Conservation (phyloP, 495 filamentous ascomycete genomes). For the Letharia columbiana region DNA sequence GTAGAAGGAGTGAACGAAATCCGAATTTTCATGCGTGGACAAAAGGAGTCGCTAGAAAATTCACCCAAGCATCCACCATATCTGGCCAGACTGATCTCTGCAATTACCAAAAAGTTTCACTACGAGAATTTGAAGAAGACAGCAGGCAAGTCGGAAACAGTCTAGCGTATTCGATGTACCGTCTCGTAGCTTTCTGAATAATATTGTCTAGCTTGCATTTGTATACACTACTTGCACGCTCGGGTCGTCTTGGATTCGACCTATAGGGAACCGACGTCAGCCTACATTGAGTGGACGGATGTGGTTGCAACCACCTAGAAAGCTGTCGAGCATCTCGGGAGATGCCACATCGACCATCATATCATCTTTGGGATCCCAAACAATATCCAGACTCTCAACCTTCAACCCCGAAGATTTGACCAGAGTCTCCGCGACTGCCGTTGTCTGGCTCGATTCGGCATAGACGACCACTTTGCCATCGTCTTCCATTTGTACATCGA, state of each 20-base stretch:
- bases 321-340: constrained; percentile 39
- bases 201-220: constrained; percentile 7
- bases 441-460: constrained; percentile 64
- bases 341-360: constrained; percentile 52
- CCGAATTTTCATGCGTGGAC: neutral
- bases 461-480: constrained; percentile 63
- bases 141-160: neutral
- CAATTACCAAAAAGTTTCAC: neutral
- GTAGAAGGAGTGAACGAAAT: neutral
- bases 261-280: constrained; percentile 14
- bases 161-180: neutral
- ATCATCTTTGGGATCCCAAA: constrained; percentile 79
- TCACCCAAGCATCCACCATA: neutral
- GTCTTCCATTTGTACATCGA: constrained; percentile 66
- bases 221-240: constrained; percentile 60
- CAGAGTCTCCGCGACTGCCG: constrained; percentile 53
- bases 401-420: constrained; percentile 50
- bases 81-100: neutral
- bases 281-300: constrained; percentile 16
- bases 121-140: neutral
- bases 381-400: constrained; percentile 63
- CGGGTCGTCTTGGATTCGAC: constrained; percentile 45
- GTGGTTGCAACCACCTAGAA: constrained; percentile 46
- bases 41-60: neutral
- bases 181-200: neutral